Conservation (phyloP, 108 stramenopile genomes). For the Pseudonitzschia multiseries region DNA sequence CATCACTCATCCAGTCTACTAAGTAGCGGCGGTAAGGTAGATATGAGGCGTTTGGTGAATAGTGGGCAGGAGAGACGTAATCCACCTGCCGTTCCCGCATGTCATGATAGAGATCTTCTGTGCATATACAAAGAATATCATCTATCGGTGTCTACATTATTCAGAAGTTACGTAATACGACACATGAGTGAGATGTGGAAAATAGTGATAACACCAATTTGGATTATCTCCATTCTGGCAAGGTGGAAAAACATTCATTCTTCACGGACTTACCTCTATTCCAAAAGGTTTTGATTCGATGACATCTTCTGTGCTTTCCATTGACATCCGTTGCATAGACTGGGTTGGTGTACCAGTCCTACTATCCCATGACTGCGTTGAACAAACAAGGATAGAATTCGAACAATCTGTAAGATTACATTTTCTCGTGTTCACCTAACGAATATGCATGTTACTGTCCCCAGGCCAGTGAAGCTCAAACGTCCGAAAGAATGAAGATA, state of each 20-base stretch:
- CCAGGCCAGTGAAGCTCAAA: background rate
- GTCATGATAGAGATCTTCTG: constrained; percentile 75
- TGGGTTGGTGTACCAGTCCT: constrained; percentile 32
- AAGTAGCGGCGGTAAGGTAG: constrained; percentile 88
- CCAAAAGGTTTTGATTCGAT: constrained; percentile 67
- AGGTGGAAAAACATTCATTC: too few relatives aligned
- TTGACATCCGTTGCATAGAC: constrained; percentile 38
- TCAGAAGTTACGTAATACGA: background rate
- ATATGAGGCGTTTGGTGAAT: constrained; percentile 70
- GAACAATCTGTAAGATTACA: background rate
- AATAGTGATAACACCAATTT: background rate
- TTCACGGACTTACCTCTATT: constrained; percentile 55
- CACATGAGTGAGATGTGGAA: background rate
- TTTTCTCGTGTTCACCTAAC: background rate
- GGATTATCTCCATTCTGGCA: background rate
- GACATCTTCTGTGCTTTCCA: constrained; percentile 30
- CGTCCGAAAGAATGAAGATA: background rate
- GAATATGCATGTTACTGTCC: too few relatives aligned
- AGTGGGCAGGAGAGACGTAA: constrained; percentile 70
- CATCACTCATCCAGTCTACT: constrained; percentile 93
- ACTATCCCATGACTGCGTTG: constrained; percentile 52
- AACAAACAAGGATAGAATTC: background rate
- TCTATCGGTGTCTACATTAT: constrained; percentile 58
- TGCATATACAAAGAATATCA: constrained; percentile 59
- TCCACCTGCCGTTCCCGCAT: constrained; percentile 79